phyloP scores from a whole-genome alignment of 805 yeast species.

The Cyberlindnera bimundalis region DNA sequence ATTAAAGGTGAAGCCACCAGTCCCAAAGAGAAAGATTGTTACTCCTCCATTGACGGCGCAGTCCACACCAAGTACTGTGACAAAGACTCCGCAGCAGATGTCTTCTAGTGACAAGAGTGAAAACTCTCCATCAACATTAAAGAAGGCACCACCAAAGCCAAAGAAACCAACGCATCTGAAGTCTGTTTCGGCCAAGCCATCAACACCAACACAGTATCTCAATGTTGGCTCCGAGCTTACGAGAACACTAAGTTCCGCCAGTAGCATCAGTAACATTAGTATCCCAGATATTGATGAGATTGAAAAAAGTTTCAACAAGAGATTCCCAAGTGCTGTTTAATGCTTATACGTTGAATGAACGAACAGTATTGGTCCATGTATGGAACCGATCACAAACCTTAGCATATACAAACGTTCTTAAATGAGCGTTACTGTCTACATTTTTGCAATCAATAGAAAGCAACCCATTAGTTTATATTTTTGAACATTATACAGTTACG shows the following conservation, averaged over 20 bases:
- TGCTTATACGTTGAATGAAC: no score
- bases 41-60: slow-evolving; percentile 28
- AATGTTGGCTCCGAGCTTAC: slow-evolving; percentile 6
- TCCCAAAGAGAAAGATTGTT: slow-evolving; percentile 16
- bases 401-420: not conserved
- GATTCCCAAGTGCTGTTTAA: slow-evolving; percentile 59
- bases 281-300: slow-evolving; percentile 55
- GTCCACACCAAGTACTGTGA: slow-evolving; percentile 27
- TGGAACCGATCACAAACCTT: no score
- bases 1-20: slow-evolving; percentile 17
- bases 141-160: slow-evolving; percentile 54
- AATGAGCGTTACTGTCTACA: no score
- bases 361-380: no score
- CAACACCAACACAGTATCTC: slow-evolving; percentile 6
- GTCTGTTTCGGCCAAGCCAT: slow-evolving; percentile 27
- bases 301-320: slow-evolving; percentile 52
- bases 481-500: not conserved
- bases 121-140: slow-evolving; percentile 18
- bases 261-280: slow-evolving; percentile 37
- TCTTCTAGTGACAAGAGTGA: slow-evolving; percentile 5
- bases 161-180: slow-evolving; percentile 56
- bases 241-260: slow-evolving; percentile 12
- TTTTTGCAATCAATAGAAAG: no score
- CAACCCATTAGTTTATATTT: not conserved
- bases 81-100: slow-evolving; percentile 17